Evolutionary conservation across 176 grass and related monocot species (phyloP), one percentile per base, ranked within the genome.

Genomic region (Lolium multiflorum): DNA sequence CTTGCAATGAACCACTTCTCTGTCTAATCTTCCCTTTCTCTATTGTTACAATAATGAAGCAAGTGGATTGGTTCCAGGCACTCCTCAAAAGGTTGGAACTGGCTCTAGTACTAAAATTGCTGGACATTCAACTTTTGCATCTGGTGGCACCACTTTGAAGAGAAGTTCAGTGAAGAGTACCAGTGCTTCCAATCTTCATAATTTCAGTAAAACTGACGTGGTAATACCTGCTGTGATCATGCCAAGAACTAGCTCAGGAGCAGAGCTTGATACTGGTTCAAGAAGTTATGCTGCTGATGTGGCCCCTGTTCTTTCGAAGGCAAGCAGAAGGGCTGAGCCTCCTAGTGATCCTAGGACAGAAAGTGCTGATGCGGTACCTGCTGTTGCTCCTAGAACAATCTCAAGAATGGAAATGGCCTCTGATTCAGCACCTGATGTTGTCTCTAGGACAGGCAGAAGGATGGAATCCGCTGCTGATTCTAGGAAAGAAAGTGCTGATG

Each of bases 171-270:
- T 93, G 88, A 96, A 78, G 88, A 87, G 79, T 76, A 86, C 88
- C 41, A 89, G 73, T 13, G 62, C 90, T 41, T 83, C 86, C 76
- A 93, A 89, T 93, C 54, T 93, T 79, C 88, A 89, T 62, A 89
- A 57, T 73, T 84, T 90, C 57, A 92, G 78, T 82, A 93, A 93
- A 89, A 18, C 37, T 67, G 91, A 95, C 69, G 87, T 92, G 74
- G 62, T 91, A 43, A 43, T 43, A 31, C 87, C 72, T 75, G 72
- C 97, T 62, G 85, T 96, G 50, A 90, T 97, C 66, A 84, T 99
- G 54, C 94, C 97, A 73, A 94, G 94, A 94, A 88, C 79, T 92
- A 99, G 80, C 88, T 87, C 96, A 82, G 92, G 84, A 84, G 58
- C 78, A 74, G 96, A 98, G 35, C 39, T 90, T 76, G 66, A 72